Conservation (phyloP, 179 eudicot species). For the Beta corolliflora region DNA sequence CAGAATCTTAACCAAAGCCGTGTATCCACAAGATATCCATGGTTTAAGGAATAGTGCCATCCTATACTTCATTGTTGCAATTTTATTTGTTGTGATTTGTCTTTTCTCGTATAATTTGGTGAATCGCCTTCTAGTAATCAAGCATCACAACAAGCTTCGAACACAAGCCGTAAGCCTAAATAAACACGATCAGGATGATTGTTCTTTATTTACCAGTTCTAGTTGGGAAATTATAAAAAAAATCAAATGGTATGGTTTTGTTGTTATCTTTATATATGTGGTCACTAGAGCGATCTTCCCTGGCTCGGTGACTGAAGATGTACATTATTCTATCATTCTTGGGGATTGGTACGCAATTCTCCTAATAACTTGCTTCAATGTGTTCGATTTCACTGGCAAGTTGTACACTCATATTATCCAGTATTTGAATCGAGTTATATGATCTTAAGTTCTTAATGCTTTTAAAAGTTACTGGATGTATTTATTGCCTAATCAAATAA, state of each 20-base stretch:
- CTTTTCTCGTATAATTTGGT: constrained; percentile 60
- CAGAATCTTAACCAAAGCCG: constrained; percentile 71
- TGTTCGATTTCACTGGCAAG: constrained; percentile 76
- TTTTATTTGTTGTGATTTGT: constrained; percentile 62
- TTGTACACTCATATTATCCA: too few relatives aligned
- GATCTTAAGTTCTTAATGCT: too few relatives aligned
- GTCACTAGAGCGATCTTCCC: constrained; percentile 78
- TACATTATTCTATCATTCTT: constrained; percentile 58
- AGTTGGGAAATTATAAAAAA: constrained; percentile 59
- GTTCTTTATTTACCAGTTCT: constrained; percentile 32
- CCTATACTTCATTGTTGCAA: constrained; percentile 71
- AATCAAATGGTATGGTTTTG: constrained; percentile 70
- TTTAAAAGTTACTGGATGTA: too few relatives aligned
- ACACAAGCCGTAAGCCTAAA: constrained; percentile 37
- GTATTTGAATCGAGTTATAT: too few relatives aligned
- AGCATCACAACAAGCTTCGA: constrained; percentile 55
- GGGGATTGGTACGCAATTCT: constrained; percentile 77
- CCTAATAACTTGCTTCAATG: constrained; percentile 62
- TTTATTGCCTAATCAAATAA: too few relatives aligned
- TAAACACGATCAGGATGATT: constrained; percentile 42
- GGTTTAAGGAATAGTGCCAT: constrained; percentile 79
- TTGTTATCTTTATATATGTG: constrained; percentile 47
- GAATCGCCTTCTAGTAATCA: constrained; percentile 65
- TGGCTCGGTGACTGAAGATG: constrained; percentile 87
- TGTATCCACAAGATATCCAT: constrained; percentile 58